Evolutionary conservation across 805 yeast species (phyloP).

Genomic region (Hanseniaspora nectarophila): DNA sequence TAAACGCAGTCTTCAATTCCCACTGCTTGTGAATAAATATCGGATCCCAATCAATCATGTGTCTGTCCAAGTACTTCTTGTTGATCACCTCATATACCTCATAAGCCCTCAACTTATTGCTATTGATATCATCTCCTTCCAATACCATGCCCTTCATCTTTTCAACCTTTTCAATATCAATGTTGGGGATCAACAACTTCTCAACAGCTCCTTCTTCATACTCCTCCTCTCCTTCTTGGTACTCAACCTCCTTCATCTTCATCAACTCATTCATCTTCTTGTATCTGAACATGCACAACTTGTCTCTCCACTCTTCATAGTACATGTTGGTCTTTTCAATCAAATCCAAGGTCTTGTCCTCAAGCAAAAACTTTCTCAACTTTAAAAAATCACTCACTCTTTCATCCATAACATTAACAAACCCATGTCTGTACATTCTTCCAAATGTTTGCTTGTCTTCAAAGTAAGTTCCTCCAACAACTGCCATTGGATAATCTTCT

Average conservation of each 20-base stretch:
- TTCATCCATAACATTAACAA: constrained; percentile 68
- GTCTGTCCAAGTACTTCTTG: constrained; percentile 31
- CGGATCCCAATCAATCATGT: constrained; percentile 36
- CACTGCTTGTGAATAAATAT: constrained; percentile 36
- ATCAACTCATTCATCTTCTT: constrained; percentile 7
- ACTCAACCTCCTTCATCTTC: background rate
- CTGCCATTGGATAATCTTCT: constrained; percentile 50
- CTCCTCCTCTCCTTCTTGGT: constrained; percentile 22
- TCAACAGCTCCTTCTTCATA: background rate
- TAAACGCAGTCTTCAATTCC: constrained; percentile 34
- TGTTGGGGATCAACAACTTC: background rate
- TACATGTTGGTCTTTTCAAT: constrained; percentile 58
- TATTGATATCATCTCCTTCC: constrained; percentile 22
- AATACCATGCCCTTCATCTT: background rate
- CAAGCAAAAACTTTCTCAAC: constrained; percentile 53
- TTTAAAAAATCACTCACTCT: constrained; percentile 63
- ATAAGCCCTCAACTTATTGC: constrained; percentile 30
- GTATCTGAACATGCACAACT: constrained; percentile 41
- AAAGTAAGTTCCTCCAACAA: constrained; percentile 54
- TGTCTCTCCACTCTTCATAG: constrained; percentile 57
- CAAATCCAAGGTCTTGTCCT: constrained; percentile 65
- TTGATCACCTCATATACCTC: constrained; percentile 31
- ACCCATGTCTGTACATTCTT: constrained; percentile 75
- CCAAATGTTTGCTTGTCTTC: constrained; percentile 47
- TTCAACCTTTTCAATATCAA: constrained; percentile 12